A percentile compares a stretch with the other conserved stretches of the same genome.
Conservation (phyloP, 495 filamentous ascomycete species). For the Neurospora sp. region DNA sequence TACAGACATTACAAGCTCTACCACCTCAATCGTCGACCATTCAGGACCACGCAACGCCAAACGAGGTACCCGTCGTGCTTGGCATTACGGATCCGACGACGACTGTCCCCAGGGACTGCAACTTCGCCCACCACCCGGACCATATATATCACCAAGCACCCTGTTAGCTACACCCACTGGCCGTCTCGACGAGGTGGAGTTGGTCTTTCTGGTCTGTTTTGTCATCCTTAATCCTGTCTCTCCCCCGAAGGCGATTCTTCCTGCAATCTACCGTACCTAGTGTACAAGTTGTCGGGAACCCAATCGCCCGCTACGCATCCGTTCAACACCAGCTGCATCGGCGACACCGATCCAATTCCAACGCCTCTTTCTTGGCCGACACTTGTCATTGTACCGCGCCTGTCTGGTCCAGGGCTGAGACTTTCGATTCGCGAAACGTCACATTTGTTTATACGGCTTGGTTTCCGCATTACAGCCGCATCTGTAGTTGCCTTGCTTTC, state of each 20-base stretch:
- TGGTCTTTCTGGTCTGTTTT: not conserved
- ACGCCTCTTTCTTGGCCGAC: not conserved
- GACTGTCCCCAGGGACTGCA: not conserved
- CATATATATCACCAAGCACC: not conserved
- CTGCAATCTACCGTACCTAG: not conserved
- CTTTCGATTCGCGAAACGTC: not conserved
- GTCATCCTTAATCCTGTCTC: not conserved
- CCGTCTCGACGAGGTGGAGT: not conserved
- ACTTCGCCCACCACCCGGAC: not conserved
- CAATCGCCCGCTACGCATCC: not conserved
- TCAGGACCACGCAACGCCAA: not conserved
- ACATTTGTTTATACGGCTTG: not conserved
- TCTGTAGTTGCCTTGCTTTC: not conserved
- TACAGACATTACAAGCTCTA: no score
- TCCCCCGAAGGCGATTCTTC: not conserved
- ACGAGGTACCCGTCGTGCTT: not conserved
- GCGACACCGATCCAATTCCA: not conserved
- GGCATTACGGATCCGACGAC: not conserved
- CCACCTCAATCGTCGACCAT: not conserved
- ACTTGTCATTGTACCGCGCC: not conserved
- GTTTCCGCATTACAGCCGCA: not conserved
- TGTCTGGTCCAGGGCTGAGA: not conserved
- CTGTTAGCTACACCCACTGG: not conserved
- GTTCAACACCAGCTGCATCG: not conserved
- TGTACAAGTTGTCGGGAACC: not conserved